Evolutionary conservation across 192 early-diverging fungal genomes (phyloP), one percentile per base, ranked within the genome.

Genomic region (Hyaloraphidium curvatum): DNA sequence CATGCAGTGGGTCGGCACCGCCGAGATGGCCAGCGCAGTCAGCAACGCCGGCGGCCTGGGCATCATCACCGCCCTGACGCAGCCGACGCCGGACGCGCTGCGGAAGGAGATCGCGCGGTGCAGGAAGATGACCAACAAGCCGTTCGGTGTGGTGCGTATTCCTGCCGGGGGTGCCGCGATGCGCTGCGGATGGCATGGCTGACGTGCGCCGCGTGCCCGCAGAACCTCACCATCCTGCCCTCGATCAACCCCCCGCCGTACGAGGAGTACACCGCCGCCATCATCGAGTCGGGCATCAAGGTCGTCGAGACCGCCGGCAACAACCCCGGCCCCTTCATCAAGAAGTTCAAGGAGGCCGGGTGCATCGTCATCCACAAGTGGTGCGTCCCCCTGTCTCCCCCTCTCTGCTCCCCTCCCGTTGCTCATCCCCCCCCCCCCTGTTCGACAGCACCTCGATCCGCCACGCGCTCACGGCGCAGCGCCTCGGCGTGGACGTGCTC

Each of bases 141-240:
- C 84, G 2, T 86, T 86, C 51, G 84, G 82, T 50, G 84, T 86
- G 60, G n/a, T n/a, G n/a, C n/a, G n/a, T n/a, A n/a, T n/a, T n/a
- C n/a, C n/a, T n/a, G n/a, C n/a, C n/a, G n/a, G n/a, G n/a, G n/a
- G n/a, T n/a, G n/a, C n/a, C n/a, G n/a, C n/a, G n/a, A n/a, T n/a
- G n/a, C n/a, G n/a, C n/a, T n/a, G n/a, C n/a, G n/a, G n/a, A n/a
- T n/a, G n/a, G n/a, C n/a, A n/a, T n/a, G n/a, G n/a, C n/a, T n/a
- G n/a, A n/a, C n/a, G n/a, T n/a, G n/a, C n/a, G n/a, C n/a, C n/a
- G n/a, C n/a, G n/a, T n/a, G n/a, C n/a, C n/a, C n/a, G n/a, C n/a
- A n/a, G n/a, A 86, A 86, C 65, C 54, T 86, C 50, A 86, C 84
- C 29, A 68, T 86, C 55, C 57, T 86, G 55, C 84, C 84, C 30